phyloP scores from a whole-genome alignment of 495 filamentous ascomycete genomes.

The Lichina pygmaea region DNA sequence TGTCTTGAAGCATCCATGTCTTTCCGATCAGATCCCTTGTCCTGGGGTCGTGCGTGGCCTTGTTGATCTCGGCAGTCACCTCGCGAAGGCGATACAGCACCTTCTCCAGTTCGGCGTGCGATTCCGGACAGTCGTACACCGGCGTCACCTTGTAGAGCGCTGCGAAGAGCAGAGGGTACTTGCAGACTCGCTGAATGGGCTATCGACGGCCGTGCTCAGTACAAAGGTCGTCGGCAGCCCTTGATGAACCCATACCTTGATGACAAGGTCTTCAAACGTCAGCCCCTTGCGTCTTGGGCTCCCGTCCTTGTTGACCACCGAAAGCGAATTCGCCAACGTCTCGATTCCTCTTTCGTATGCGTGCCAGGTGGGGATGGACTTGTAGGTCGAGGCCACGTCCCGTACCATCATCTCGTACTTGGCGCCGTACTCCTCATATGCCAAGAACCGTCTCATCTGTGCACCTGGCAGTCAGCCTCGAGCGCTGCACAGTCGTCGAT shows the following conservation, averaged over 20 bases:
- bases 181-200: constrained; percentile 86
- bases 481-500: too few relatives aligned
- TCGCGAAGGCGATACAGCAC: constrained; percentile 44
- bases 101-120: constrained; percentile 52
- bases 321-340: constrained; percentile 47
- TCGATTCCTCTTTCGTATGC: constrained; percentile 72
- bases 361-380: constrained; percentile 47
- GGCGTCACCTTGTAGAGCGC: constrained; percentile 63
- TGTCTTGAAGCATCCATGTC: constrained; percentile 55
- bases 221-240: not conserved
- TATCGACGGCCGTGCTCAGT: constrained; percentile 10
- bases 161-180: constrained; percentile 68
- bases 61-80: constrained; percentile 48
- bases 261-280: constrained; percentile 60
- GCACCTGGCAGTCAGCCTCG: not conserved
- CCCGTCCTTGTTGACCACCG: constrained; percentile 35
- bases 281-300: constrained; percentile 44
- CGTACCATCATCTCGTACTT: constrained; percentile 65
- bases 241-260: constrained; percentile 34
- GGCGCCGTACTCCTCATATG: constrained; percentile 68
- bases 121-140: constrained; percentile 54
- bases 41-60: constrained; percentile 26
- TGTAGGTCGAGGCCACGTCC: constrained; percentile 41
- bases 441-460: constrained; percentile 55
- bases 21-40: constrained; percentile 25